Conservation (phyloP, 805 yeast species). For the Kazachstania psychrophila region DNA sequence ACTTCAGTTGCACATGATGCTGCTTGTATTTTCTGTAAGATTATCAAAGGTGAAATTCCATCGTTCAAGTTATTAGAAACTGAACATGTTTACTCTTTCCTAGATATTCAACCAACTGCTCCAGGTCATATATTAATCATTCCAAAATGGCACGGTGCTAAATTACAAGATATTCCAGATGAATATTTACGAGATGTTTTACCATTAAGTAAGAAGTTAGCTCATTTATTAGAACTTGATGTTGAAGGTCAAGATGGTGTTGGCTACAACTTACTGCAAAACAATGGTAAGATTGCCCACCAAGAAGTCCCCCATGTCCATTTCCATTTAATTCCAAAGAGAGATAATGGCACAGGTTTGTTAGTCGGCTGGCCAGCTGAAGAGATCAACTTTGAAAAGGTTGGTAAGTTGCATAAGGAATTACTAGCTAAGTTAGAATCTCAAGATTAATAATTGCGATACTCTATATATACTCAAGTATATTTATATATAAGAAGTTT, state of each 20-base stretch:
- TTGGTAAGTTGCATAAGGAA: conserved; percentile 58
- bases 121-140: conserved; percentile 83
- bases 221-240: conserved; percentile 58
- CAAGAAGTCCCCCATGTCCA: conserved; percentile 95
- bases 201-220: conserved; percentile 82
- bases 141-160: conserved; percentile 91
- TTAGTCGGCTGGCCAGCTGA: conserved; percentile 93
- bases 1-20: conserved; percentile 35
- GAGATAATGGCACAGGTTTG: conserved; percentile 61
- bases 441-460: not conserved
- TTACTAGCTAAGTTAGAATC: conserved; percentile 38
- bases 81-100: conserved; percentile 67
- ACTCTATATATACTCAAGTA: not conserved
- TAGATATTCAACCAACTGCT: conserved; percentile 89
- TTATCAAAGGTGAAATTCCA: conserved; percentile 92
- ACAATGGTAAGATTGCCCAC: conserved; percentile 92
- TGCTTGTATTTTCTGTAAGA: conserved; percentile 85
- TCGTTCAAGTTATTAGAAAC: conserved; percentile 86
- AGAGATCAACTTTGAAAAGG: conserved; percentile 61
- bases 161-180: conserved; percentile 86
- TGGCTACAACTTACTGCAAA: conserved; percentile 82
- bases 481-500: no score
- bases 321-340: conserved; percentile 92
- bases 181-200: conserved; percentile 78
- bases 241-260: conserved; percentile 49